Base-by-base conservation (phyloP, 306 rosid species). In the Fagus crenata region DNA sequence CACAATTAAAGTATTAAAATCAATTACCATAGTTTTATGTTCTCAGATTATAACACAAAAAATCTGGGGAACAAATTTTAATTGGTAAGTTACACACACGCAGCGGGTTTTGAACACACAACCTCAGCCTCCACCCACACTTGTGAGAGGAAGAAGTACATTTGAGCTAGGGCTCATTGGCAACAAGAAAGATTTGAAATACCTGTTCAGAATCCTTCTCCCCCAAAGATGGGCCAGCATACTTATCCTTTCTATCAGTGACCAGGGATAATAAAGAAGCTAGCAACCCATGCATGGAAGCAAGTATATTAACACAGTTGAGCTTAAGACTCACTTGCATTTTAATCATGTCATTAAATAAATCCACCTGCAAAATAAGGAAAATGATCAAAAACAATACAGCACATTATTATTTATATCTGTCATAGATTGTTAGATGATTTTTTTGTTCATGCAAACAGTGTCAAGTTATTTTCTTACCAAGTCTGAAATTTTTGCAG, bases 191-290 rank as follows among this genome's bases (percentile, higher is more conserved):
- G 69, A 73, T 64, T 49, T 42, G 3, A 33, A 49, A 76, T 75
- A 93, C 98, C 97, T 86, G 87, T 67, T 87, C 82, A 71, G 83
- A 78, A 83, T 80, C 86, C 61, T 63, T 77, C 75, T 82, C 88
- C 74, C 73, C 78, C 60, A 77, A 59, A 76, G 81, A 84, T 72
- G 73, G 74, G 56, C 82, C 81, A 36, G 36, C 72, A 77, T 67
- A 69, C 59, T 84, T 87, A 73, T 77, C 82, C 75, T 87, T 84
- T 51, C 64, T 81, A 77, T 37, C 80, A 75, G 73, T 72, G 15
- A 86, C 86, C 67, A 77, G 32, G 53, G 90, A 92, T 71, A 85
- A 80, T 70, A 90, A 83, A 67, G 86, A 80, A 77, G 80, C 80
- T n/a, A 93, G 84, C 75, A 93, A 86, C 81, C 82, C 80, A 82